Percentiles rank a stretch among this genome's conserved stretches.
Evolutionary conservation across 805 yeast genomes (phyloP).

Genomic region (Lachancea sp.): DNA sequence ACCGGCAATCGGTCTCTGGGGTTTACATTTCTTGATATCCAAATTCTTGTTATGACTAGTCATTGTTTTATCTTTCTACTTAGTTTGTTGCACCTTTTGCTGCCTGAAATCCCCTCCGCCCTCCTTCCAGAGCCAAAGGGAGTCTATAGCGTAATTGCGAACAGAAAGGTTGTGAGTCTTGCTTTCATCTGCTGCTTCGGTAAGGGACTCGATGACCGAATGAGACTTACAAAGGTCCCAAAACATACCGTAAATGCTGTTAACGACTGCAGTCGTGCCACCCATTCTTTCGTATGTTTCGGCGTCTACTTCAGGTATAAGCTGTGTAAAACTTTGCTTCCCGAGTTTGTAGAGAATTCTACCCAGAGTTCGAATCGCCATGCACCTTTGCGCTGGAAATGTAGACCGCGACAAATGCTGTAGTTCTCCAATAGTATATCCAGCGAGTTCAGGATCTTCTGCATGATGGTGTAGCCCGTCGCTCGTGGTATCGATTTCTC

Average conservation of each 20-base stretch:
- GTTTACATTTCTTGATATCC: background rate
- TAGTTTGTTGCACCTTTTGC: conserved; percentile 2
- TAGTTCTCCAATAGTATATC: conserved; percentile 81
- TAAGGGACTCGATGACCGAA: conserved; percentile 56
- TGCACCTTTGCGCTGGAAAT: conserved; percentile 76
- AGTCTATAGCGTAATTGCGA: conserved; percentile 78
- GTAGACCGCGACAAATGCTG: conserved; percentile 73
- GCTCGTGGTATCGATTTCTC: conserved; percentile 44
- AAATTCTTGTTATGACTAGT: background rate
- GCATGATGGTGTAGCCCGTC: conserved; percentile 89
- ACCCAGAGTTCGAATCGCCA: conserved; percentile 83
- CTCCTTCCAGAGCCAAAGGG: conserved; percentile 79
- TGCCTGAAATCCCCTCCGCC: conserved; percentile 37
- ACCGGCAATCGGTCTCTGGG: conserved; percentile 4
- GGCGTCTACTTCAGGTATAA: conserved; percentile 42
- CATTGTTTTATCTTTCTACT: background rate
- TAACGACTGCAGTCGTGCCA: conserved; percentile 32
- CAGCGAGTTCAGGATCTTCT: conserved; percentile 81
- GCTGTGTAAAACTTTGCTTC: conserved; percentile 46
- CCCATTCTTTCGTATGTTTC: conserved; percentile 36
- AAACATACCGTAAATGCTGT: conserved; percentile 40
- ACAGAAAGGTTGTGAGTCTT: conserved; percentile 64
- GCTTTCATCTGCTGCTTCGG: conserved; percentile 61
- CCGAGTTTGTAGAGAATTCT: conserved; percentile 79
- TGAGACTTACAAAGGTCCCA: conserved; percentile 67